Percentiles rank a stretch among this genome's conserved stretches.
phyloP scores from a whole-genome alignment of 306 rosid genomes.

The Pyrus pyrifolia region DNA sequence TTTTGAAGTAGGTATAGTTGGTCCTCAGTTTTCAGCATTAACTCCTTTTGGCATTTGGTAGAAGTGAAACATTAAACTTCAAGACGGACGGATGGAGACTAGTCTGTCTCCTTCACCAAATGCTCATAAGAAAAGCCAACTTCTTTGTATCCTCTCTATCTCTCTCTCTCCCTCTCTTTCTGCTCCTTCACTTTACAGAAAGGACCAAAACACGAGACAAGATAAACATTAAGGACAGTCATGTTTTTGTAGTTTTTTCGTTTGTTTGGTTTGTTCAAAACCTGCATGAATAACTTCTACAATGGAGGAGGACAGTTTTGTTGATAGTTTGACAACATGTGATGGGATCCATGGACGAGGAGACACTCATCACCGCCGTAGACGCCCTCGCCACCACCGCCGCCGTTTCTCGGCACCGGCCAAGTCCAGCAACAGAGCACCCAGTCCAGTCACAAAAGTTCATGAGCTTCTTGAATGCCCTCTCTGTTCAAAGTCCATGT shows the following conservation, averaged over 20 bases:
- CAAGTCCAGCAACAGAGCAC: background rate
- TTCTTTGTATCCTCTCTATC: background rate
- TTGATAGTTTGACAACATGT: conserved; percentile 10
- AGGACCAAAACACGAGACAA: background rate
- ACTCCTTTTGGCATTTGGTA: background rate
- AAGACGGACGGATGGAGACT: conserved; percentile 8
- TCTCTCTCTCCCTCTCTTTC: background rate
- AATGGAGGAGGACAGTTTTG: conserved; percentile 5
- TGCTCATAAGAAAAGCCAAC: conserved; percentile 12
- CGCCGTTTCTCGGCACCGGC: background rate
- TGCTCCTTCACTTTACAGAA: background rate
- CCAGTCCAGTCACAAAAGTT: conserved; percentile 3
- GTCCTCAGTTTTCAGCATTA: conserved; percentile 5
- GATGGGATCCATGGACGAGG: conserved; percentile 5
- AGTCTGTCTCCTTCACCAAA: conserved; percentile 12
- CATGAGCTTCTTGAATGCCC: conserved; percentile 21
- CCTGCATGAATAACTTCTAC: background rate
- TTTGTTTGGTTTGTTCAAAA: background rate
- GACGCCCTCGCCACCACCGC: background rate
- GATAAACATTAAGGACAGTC: background rate
- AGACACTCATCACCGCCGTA: background rate
- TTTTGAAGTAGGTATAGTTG: conserved; percentile 3
- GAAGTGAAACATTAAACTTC: background rate
- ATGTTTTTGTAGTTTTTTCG: no score
- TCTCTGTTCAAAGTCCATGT: conserved; percentile 25